Base-by-base conservation (phyloP, 1,284 basidiomycete species). In the Ceratobasidium sp. region DNA sequence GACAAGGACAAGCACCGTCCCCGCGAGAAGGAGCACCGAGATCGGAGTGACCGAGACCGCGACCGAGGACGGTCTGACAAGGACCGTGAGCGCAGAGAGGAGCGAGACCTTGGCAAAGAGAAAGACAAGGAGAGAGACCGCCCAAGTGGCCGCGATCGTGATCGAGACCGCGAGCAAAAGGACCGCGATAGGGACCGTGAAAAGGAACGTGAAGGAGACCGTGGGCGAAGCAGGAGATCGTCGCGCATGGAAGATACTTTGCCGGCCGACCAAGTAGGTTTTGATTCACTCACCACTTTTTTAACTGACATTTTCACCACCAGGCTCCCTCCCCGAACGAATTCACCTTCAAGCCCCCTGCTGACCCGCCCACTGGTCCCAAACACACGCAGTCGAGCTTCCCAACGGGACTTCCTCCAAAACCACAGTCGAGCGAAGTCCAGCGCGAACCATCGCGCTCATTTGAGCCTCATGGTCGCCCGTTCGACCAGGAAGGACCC, bases 1-100 rank as follows among this genome's bases (percentile, higher is more conserved):
- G 81, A 84, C 62, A 78, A 82, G 8, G 83, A 84, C 61, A 78
- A 82, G 36, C 82, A 82, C 60, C 79, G 82, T 72, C 81, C 84
- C 63, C 80, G 84, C 14, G 74, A 76, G 18, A 66, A 70, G 46
- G 73, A 74, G 12, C 73, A 58, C 14, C 56, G 75, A 12, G 74
- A 73, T 6, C 56, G 56, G 7, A 53, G 66, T 42, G 73, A 74
- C 2, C 72, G 58, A 30, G 75, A 74, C 25, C 72, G 74, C 25
- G 76, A 78, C 16, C 74, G 76, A 11, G 75, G 77, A 21, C 74
- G 74, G 21, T 73, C 77, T 9, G 78, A 78, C 46, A 73, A 76
- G 36, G 77, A 77, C n/a, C 74, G 76, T n/a, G 77, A 77, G 4
- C 73, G 76, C 4, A 75, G 76, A 14, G 69, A 72, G 40, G 78